Evolutionary conservation across 1,284 basidiomycete species (phyloP).

Genomic region (Puccinia triticina): DNA sequence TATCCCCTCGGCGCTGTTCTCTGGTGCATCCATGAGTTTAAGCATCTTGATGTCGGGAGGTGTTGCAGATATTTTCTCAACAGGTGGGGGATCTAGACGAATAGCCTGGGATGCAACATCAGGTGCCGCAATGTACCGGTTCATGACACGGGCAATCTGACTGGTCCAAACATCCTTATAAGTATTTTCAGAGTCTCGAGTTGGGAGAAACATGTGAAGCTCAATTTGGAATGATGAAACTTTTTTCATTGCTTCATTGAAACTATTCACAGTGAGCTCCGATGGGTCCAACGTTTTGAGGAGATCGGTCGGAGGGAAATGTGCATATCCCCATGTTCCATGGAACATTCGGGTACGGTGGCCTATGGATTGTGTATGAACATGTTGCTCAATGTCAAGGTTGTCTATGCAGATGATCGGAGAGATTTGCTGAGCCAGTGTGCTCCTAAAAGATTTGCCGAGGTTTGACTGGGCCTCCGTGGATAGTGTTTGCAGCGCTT

Average conservation of each 20-base stretch:
- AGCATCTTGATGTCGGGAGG: constrained; percentile 2
- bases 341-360: neutral
- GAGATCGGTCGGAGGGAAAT: neutral
- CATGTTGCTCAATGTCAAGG: neutral
- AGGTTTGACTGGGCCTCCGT: neutral
- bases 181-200: neutral
- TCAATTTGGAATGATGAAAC: neutral
- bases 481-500: neutral
- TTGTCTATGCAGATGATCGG: constrained; percentile 29
- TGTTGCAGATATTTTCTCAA: too few species aligned
- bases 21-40: constrained; percentile 23
- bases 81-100: too few species aligned
- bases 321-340: constrained; percentile 19
- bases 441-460: neutral
- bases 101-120: too few species aligned
- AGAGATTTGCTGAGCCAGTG: neutral
- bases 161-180: too few species aligned
- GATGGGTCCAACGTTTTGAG: neutral
- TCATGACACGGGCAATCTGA: too few species aligned
- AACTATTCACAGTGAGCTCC: neutral
- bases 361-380: neutral
- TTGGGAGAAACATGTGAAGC: neutral
- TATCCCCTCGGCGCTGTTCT: constrained; percentile 17
- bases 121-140: too few species aligned
- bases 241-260: neutral